Percentiles rank a stretch among this genome's conserved stretches.
phyloP scores from a whole-genome alignment of 2,329 filamentous ascomycete species.

The Pyrenochaeta sp. region DNA sequence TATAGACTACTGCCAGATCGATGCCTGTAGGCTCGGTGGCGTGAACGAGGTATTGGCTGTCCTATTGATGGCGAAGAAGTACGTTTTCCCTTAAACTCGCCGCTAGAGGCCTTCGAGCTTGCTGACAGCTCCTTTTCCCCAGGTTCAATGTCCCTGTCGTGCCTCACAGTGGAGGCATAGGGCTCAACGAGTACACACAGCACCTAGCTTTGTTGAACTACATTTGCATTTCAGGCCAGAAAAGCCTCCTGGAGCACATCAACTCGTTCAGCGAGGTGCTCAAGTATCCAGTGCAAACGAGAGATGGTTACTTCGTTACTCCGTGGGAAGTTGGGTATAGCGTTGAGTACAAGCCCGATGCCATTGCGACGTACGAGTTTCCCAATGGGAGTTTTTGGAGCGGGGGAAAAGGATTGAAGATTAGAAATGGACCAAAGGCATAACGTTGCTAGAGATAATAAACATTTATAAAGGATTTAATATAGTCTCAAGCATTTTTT shows the following conservation, averaged over 20 bases:
- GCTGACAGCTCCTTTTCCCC: conserved; percentile 31
- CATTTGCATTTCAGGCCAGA: conserved; percentile 80
- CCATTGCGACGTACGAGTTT: conserved; percentile 79
- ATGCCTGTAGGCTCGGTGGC: conserved; percentile 85
- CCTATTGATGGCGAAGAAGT: conserved; percentile 71
- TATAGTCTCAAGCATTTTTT: too few species aligned
- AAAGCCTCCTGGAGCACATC: conserved; percentile 84
- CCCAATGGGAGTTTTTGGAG: conserved; percentile 52
- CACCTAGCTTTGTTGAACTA: conserved; percentile 94
- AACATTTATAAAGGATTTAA: too few species aligned
- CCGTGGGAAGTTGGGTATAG: conserved; percentile 66
- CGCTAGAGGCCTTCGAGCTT: too few species aligned
- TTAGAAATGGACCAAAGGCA: too few species aligned
- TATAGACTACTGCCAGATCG: conserved; percentile 86
- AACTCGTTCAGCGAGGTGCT: conserved; percentile 94
- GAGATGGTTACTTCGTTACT: conserved; percentile 85
- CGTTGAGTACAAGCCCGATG: conserved; percentile 88
- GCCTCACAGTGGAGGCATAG: conserved; percentile 90
- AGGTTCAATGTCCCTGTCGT: conserved; percentile 82
- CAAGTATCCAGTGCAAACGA: conserved; percentile 77
- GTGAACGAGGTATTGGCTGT: conserved; percentile 91
- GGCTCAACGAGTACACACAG: conserved; percentile 89
- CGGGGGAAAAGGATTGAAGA: too few species aligned
- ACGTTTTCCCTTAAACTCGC: too few species aligned
- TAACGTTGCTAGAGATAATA: too few species aligned